Base-by-base conservation (phyloP, 1,284 basidiomycete species). In the Pyrrhoderma noxium region DNA sequence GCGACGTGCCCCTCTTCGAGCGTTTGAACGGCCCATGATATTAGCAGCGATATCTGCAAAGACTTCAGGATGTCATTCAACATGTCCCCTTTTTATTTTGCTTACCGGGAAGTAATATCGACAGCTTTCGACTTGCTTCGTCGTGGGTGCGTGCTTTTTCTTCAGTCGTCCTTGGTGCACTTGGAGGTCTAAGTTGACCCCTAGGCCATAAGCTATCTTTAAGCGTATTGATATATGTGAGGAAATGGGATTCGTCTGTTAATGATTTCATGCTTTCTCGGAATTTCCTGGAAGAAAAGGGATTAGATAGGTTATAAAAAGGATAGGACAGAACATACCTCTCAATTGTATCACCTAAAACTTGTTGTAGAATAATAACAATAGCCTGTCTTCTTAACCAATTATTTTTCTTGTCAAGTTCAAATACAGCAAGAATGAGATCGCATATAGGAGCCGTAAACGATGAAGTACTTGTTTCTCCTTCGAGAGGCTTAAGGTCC, bases 351-450 rank as follows among this genome's bases (percentile, higher is more conserved):
- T 89, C 89, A 4, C 94, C 95, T 3, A 99, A 74, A 3, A 97
- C 82, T 64, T 98, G 94, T 66, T 98, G 95, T 44, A 98, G 70
- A 54, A 98, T 92, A 51, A 98, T 91, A 11, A 97, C 89, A 58
- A 97, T 92, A 1, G 95, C 94, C 65, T 97, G 94, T n/a, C 92
- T 76, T 47, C 94, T 75, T 27, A 98, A 72, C 95, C 95, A 99
- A 59, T 94, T 94, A 61, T 94, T 90, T 66, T 90, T 88, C 71
- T 92, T 91, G 67, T 96, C 86, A 21, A 98, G 78, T 66, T 97
- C 93, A 59, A 98, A 98, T 7, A 97, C 75, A 19, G 93, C 90
- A 49, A 97, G 76, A 36, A 97, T 76, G 23, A 98, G 72, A 62
- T 98, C 93, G 61, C 93, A 96, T 51, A 99, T 96, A 0, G 95